A percentile compares a stretch with the other conserved stretches of the same genome.
Evolutionary conservation across 352 stramenopile genomes (phyloP).

Genomic region (Phytophthora sojae): DNA sequence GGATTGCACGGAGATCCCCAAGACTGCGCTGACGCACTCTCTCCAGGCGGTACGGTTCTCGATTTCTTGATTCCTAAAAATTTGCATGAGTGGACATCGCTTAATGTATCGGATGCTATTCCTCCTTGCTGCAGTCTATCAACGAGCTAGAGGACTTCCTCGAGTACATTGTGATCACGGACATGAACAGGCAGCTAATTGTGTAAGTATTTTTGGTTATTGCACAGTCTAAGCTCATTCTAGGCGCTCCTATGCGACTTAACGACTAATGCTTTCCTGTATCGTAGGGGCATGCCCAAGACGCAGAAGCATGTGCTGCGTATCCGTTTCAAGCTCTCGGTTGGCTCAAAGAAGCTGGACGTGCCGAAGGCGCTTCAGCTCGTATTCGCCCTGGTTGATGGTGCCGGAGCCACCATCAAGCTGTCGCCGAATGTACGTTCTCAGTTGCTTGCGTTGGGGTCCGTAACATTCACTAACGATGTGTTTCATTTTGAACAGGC

Average conservation of each 20-base stretch:
- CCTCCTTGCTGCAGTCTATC: constrained; percentile 49
- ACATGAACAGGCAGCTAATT: constrained; percentile 74
- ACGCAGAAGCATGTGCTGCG: constrained; percentile 70
- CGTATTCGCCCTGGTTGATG: constrained; percentile 65
- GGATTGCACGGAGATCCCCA: constrained; percentile 72
- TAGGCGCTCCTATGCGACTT: background rate
- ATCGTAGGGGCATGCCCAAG: constrained; percentile 68
- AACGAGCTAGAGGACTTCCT: constrained; percentile 73
- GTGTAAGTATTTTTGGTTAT: constrained; percentile 44
- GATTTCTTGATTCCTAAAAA: constrained; percentile 2
- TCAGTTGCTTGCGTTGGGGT: background rate
- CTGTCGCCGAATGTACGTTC: constrained; percentile 72
- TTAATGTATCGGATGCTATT: background rate
- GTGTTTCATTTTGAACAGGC: constrained; percentile 43
- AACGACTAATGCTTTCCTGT: background rate
- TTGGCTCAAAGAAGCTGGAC: constrained; percentile 72
- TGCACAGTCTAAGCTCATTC: too few species aligned
- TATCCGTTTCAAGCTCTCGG: constrained; percentile 69
- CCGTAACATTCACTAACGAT: constrained; percentile 2
- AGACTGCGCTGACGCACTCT: constrained; percentile 59
- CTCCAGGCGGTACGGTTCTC: constrained; percentile 47
- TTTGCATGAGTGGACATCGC: background rate
- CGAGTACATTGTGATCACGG: constrained; percentile 81
- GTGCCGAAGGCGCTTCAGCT: constrained; percentile 53
- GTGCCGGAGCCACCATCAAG: constrained; percentile 76